Percentiles rank a stretch among this genome's conserved stretches.
phyloP scores from a whole-genome alignment of 2,329 filamentous ascomycete species.

The Amauroascus verrucosus region DNA sequence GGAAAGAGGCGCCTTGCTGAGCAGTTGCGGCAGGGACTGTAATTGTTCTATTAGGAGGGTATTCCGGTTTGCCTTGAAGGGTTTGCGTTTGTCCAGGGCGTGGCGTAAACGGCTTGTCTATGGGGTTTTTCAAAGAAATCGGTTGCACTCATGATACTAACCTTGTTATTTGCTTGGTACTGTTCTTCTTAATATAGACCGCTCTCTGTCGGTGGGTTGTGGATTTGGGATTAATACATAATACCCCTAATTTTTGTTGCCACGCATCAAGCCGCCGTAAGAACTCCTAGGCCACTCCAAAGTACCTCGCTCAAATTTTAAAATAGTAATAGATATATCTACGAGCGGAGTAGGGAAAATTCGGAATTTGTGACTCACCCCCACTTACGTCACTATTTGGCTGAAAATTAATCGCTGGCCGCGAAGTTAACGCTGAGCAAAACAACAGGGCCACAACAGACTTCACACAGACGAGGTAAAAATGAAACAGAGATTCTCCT shows the following conservation, averaged over 20 bases:
- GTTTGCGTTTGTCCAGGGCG: slow-evolving; percentile 17
- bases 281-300: too few species aligned
- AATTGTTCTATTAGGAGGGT: slow-evolving; percentile 24
- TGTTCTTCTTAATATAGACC: slow-evolving; percentile 1
- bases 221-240: not conserved
- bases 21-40: slow-evolving; percentile 76
- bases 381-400: slow-evolving; percentile 20
- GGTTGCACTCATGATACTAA: not conserved
- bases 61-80: slow-evolving; percentile 16
- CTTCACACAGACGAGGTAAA: slow-evolving; percentile 12
- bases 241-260: not conserved
- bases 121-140: slow-evolving; percentile 1
- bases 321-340: too few species aligned
- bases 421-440: not conserved
- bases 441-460: not conserved
- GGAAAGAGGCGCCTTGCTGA: slow-evolving; percentile 86
- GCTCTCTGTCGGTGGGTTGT: not conserved
- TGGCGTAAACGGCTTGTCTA: slow-evolving; percentile 14
- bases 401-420: not conserved
- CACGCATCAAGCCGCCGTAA: too few species aligned
- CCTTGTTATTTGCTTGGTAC: not conserved
- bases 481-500: slow-evolving; percentile 53
- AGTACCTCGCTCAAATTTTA: too few species aligned
- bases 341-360: too few species aligned
- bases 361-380: slow-evolving; percentile 7